phyloP scores from a whole-genome alignment of 1,284 basidiomycete species.

The Retiboletus fuscus region DNA sequence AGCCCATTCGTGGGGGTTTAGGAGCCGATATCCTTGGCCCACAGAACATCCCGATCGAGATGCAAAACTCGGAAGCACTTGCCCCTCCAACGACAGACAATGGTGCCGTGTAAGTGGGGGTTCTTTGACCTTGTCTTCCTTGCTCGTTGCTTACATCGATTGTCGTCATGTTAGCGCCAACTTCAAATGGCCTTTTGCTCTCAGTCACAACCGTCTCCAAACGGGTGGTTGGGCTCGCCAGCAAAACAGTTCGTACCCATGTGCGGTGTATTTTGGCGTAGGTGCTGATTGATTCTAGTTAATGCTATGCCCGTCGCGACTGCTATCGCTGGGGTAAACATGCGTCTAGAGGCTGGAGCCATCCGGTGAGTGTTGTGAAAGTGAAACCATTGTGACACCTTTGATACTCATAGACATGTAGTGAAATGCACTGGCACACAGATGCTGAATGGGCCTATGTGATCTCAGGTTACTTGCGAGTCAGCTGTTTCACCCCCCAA shows the following conservation, averaged over 20 bases:
- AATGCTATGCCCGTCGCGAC: slow-evolving; percentile 59
- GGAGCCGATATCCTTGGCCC: slow-evolving; percentile 62
- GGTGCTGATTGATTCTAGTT: slow-evolving; percentile 43
- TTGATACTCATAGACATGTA: slow-evolving; percentile 33
- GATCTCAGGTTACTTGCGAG: slow-evolving; percentile 55
- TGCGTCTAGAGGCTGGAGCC: slow-evolving; percentile 67
- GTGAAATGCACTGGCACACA: slow-evolving; percentile 73
- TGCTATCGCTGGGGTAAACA: slow-evolving; percentile 61
- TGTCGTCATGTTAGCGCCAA: slow-evolving; percentile 48
- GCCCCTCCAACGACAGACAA: slow-evolving; percentile 67
- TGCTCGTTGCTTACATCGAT: slow-evolving; percentile 8
- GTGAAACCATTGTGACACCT: neutral
- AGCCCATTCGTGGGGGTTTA: slow-evolving; percentile 53
- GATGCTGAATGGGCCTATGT: slow-evolving; percentile 68
- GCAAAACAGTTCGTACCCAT: slow-evolving; percentile 57
- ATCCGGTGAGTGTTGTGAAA: slow-evolving; percentile 52
- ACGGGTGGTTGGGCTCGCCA: slow-evolving; percentile 70
- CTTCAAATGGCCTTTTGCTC: slow-evolving; percentile 70
- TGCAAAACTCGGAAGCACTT: slow-evolving; percentile 61
- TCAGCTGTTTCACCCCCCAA: slow-evolving; percentile 62
- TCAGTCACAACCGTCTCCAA: slow-evolving; percentile 66
- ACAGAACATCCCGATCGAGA: slow-evolving; percentile 59
- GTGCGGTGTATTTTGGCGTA: neutral
- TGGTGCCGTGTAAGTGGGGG: slow-evolving; percentile 49
- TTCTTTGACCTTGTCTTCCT: neutral